Conservation (phyloP, 805 yeast genomes). For the Barnettozyma siamensis region DNA sequence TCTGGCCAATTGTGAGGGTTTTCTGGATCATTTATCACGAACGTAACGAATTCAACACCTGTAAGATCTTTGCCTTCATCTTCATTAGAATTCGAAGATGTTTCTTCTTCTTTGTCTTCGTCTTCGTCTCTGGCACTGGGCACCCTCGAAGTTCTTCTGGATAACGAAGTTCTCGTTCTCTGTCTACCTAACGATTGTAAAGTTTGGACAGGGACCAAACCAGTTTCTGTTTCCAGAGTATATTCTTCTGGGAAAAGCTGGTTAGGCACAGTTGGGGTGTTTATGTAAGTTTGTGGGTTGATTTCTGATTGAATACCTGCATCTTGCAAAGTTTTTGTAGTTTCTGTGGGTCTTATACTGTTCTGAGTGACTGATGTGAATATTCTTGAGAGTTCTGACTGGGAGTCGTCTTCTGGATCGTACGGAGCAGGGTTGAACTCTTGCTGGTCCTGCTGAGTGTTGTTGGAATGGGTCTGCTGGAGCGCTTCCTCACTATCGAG, state of each 20-base stretch:
- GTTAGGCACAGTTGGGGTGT: slow-evolving; percentile 46
- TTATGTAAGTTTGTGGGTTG: slow-evolving; percentile 46
- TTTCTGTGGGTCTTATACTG: slow-evolving; percentile 54
- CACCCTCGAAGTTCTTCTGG: slow-evolving; percentile 17
- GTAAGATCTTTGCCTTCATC: slow-evolving; percentile 41
- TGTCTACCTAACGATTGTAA: slow-evolving; percentile 62
- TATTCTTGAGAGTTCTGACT: slow-evolving; percentile 33
- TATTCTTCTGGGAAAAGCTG: slow-evolving; percentile 89
- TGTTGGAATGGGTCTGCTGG: slow-evolving; percentile 10
- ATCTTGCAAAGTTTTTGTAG: slow-evolving; percentile 60
- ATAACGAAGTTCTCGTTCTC: slow-evolving; percentile 29
- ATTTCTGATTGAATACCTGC: slow-evolving; percentile 53
- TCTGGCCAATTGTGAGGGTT: slow-evolving; percentile 85
- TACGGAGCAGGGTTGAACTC: slow-evolving; percentile 32
- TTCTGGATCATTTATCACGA: slow-evolving; percentile 71
- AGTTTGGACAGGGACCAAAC: slow-evolving; percentile 77
- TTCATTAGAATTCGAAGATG: slow-evolving; percentile 13
- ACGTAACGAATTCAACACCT: slow-evolving; percentile 81
- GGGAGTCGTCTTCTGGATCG: slow-evolving; percentile 42
- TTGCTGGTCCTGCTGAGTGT: slow-evolving; percentile 3
- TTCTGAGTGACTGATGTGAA: slow-evolving; percentile 19
- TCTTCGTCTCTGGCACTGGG: slow-evolving; percentile 18
- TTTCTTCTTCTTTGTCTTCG: slow-evolving; percentile 17
- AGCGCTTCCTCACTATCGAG: slow-evolving; percentile 8
- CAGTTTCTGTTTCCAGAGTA: slow-evolving; percentile 81